Base-by-base conservation (phyloP, 2,329 filamentous ascomycete genomes). In the Aspergillus luchuensis region DNA sequence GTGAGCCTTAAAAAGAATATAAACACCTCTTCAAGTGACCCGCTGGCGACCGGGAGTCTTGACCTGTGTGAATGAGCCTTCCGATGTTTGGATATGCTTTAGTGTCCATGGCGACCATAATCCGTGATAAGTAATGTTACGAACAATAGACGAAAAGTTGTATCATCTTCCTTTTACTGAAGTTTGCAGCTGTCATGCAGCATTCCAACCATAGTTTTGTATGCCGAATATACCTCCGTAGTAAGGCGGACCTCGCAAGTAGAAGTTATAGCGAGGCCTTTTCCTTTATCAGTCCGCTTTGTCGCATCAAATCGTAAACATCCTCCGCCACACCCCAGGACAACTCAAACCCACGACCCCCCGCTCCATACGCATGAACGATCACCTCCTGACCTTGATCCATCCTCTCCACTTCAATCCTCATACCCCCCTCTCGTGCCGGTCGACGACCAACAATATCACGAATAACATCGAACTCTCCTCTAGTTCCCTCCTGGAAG, bases 341-440 rank as follows among this genome's bases (percentile, higher is more conserved):
- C 7, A 87, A 64, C 72, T 88, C 86, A 65, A 81, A 87, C 0
- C 86, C 86, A n/a, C 86, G 78, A 3, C 86, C 86, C 3, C 84
- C 86, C 19, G 84, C 80, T 0, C 86, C 86, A 68, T 88, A 88
- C 0, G 83, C 84, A 71, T 87, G 84, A 3, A 87, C 76, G 11
- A 79, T 62, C 2, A 59, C 66, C 19, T 11, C 39, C 30, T 61
- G 64, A 4, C 63, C 68, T n/a, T 66, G 66, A 3, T 51, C 58
- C 2, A 78, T 56, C 7, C 70, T 69, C 68, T 87, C 84, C n/a
- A 74, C 72, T 68, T 86, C 84, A 15, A 87, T 75, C 13, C 85
- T 76, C 76, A 86, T 64, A 1, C 80, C 80, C 3, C 78, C 79
- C 58, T 80, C 76, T 43, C 80, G 66, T 25, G 78, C 77, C 5